These are phyloP conservation scores for Aspergillus incahuasiensis DNA, from an alignment of 495 filamentous ascomycete species.

Conservation along the genomic window DNA sequence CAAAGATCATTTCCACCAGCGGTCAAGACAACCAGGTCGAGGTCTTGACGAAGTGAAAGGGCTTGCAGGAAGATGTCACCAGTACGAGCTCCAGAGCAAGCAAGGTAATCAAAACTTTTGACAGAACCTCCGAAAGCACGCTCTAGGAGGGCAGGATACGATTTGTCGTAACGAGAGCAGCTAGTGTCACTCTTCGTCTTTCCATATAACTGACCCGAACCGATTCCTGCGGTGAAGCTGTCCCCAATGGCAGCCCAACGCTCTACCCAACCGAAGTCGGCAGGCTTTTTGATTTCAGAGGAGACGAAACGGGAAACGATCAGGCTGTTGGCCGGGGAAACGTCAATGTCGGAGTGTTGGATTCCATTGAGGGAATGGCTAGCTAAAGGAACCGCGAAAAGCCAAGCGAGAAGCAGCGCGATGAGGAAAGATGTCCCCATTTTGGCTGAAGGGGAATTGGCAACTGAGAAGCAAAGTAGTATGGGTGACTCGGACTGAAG, in stretches of 20 bases:
- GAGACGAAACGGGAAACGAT: too few species aligned
- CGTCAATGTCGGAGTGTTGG: too few species aligned
- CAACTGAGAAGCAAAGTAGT: too few species aligned
- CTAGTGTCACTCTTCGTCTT: not conserved
- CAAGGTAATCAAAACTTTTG: conserved; percentile 11
- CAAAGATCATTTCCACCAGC: conserved; percentile 34
- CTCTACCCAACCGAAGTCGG: conserved; percentile 23
- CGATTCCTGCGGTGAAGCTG: conserved; percentile 32
- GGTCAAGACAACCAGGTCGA: conserved; percentile 28
- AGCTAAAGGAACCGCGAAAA: too few species aligned
- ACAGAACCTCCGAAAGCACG: not conserved
- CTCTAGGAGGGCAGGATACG: conserved; percentile 12
- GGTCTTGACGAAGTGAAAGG: conserved; percentile 1
- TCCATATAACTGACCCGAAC: conserved; percentile 16
- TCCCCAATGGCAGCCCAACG: conserved; percentile 31
- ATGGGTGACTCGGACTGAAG: too few species aligned
- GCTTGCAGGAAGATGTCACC: conserved; percentile 19
- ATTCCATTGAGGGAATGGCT: too few species aligned
- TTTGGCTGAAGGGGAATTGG: too few species aligned
- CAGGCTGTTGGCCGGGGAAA: too few species aligned
- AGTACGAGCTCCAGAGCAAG: conserved; percentile 23
- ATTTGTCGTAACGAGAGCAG: too few species aligned
- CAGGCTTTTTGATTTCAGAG: not conserved
- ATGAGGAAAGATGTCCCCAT: too few species aligned
- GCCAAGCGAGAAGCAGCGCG: too few species aligned